Conservation (phyloP, 176 grass and related monocot species). For the Dactylis glomerata region DNA sequence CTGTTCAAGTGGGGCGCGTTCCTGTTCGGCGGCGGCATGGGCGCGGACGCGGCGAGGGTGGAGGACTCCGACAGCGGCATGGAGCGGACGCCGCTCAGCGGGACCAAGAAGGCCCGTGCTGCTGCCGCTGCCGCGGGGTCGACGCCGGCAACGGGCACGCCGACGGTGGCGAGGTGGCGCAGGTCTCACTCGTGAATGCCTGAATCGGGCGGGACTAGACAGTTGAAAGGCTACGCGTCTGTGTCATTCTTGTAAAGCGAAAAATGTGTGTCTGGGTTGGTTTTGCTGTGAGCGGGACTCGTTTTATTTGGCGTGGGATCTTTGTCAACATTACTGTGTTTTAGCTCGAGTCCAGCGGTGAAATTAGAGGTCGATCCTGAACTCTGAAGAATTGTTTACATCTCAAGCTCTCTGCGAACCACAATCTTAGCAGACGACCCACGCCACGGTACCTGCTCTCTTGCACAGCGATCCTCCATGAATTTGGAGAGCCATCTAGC, state of each 20-base stretch:
- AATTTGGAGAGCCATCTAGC: no score
- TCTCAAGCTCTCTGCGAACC: no score
- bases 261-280: background rate
- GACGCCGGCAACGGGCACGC: conserved; percentile 20
- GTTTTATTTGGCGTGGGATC: background rate
- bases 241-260: background rate
- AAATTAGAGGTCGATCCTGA: no score
- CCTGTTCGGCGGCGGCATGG: conserved; percentile 48
- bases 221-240: background rate
- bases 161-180: conserved; percentile 57
- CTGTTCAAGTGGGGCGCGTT: conserved; percentile 73
- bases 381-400: no score
- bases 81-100: conserved; percentile 60
- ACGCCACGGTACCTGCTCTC: no score
- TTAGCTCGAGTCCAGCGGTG: no score
- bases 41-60: conserved; percentile 38
- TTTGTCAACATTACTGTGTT: background rate
- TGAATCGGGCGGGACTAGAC: background rate
- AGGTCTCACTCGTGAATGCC: conserved; percentile 61
- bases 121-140: background rate
- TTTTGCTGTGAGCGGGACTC: background rate
- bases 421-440: no score
- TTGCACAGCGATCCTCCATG: no score
- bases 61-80: conserved; percentile 68
- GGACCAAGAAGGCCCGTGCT: conserved; percentile 23